Evolutionary conservation across 345 rosid species (phyloP).

Genomic region (Gossypium arboreum): DNA sequence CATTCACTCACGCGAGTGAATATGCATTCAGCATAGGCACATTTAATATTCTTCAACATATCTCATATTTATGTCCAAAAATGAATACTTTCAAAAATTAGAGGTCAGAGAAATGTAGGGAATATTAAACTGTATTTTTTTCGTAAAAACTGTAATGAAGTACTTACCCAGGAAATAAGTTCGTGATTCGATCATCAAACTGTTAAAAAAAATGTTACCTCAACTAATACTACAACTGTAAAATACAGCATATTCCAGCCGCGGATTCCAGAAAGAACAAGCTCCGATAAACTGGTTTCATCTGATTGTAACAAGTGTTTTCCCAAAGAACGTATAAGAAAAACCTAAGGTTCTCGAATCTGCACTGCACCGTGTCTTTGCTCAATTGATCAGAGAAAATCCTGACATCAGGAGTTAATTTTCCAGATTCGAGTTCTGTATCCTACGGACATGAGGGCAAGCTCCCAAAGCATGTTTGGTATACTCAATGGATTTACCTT

Average conservation of each 20-base stretch:
- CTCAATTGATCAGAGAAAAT: not conserved
- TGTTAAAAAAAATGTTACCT: not conserved
- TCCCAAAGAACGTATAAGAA: not conserved
- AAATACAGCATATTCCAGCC: not conserved
- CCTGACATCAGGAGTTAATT: slow-evolving; percentile 31
- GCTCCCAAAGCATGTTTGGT: slow-evolving; percentile 98
- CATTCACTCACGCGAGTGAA: too few species aligned
- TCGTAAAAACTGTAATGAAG: not conserved
- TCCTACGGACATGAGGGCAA: slow-evolving; percentile 83
- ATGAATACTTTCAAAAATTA: too few species aligned
- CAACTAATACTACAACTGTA: not conserved
- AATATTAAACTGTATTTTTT: not conserved
- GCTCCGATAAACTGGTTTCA: not conserved
- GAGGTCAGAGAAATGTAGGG: too few species aligned
- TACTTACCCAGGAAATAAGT: not conserved
- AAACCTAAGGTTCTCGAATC: not conserved
- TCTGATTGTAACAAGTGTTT: not conserved
- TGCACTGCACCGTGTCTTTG: not conserved
- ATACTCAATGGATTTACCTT: slow-evolving; percentile 88
- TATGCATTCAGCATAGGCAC: too few species aligned
- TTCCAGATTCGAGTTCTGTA: slow-evolving; percentile 86
- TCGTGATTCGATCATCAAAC: not conserved
- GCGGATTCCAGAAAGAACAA: not conserved
- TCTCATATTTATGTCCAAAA: too few species aligned
- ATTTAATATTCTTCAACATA: too few species aligned